These are phyloP conservation scores for Chaetothyriales sp. DNA, from an alignment of 2,329 filamentous ascomycete species.

Conservation along the genomic window DNA sequence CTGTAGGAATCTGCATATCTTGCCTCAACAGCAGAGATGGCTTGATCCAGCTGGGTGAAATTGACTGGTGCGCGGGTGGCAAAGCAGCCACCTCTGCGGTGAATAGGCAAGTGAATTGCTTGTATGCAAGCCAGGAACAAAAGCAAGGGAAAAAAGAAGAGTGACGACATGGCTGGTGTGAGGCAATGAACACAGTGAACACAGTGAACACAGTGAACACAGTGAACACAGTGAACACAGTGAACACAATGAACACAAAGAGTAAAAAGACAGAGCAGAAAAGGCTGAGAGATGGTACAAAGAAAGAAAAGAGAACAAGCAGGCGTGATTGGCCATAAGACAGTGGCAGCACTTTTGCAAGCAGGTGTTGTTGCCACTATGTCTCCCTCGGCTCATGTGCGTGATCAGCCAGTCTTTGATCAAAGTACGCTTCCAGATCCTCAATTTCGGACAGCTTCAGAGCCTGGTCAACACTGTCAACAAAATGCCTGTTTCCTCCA, in stretches of 20 bases:
- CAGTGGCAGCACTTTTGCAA: background rate
- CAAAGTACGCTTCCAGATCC: conserved; percentile 32
- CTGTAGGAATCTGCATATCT: conserved; percentile 19
- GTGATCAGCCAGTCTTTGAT: conserved; percentile 4
- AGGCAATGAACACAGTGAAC: background rate
- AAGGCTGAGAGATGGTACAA: background rate
- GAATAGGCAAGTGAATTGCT: conserved; percentile 11
- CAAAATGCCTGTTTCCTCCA: conserved; percentile 66
- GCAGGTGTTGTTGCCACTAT: background rate
- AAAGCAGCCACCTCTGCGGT: conserved; percentile 12
- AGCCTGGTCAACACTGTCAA: conserved; percentile 71
- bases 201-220: too few relatives aligned
- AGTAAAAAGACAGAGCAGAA: background rate
- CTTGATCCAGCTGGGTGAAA: conserved; percentile 15
- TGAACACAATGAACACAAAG: background rate
- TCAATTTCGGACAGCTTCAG: conserved; percentile 66
- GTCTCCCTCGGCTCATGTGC: background rate
- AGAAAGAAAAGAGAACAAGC: background rate
- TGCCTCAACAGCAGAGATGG: conserved; percentile 16
- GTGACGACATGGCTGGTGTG: background rate
- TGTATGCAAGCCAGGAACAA: background rate
- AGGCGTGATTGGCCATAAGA: background rate
- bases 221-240: background rate
- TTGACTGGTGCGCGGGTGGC: conserved; percentile 12
- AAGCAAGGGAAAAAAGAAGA: background rate